These are phyloP conservation scores for Cryptococcus wingfieldii DNA, from an alignment of 1,284 basidiomycete genomes.

Conservation along the genomic window DNA sequence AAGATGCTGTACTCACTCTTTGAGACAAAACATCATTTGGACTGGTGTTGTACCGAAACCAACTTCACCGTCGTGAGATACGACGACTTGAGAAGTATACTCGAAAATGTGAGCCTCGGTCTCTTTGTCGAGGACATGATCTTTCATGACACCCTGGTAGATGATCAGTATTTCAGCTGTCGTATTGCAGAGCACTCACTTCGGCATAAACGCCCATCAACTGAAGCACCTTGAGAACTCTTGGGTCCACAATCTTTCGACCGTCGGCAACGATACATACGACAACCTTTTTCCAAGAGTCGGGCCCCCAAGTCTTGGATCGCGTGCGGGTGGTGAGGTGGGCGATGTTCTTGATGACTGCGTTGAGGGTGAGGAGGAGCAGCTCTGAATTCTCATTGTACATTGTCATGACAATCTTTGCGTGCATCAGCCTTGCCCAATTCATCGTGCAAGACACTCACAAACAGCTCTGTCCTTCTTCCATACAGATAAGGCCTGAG, in stretches of 20 bases:
- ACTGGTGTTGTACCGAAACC: constrained; percentile 76
- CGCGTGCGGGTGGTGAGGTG: constrained; percentile 73
- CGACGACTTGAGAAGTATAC: constrained; percentile 68
- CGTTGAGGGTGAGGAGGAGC: constrained; percentile 80
- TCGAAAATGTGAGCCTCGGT: constrained; percentile 93
- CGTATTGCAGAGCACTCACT: constrained; percentile 64
- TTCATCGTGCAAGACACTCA: constrained; percentile 15
- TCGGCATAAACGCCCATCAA: constrained; percentile 96
- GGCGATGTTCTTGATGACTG: constrained; percentile 85
- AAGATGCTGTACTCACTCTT: constrained; percentile 51
- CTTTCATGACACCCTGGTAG: constrained; percentile 82
- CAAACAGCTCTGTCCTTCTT: constrained; percentile 82
- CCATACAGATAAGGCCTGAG: constrained; percentile 78
- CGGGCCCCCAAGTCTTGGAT: constrained; percentile 89
- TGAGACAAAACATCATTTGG: constrained; percentile 89
- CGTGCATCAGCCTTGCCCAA: background rate
- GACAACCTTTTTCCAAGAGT: constrained; percentile 92
- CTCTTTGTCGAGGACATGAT: constrained; percentile 84
- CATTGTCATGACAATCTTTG: constrained; percentile 80
- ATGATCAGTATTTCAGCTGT: constrained; percentile 38
- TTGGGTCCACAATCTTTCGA: constrained; percentile 79
- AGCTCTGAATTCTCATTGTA: constrained; percentile 93
- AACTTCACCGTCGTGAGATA: constrained; percentile 82
- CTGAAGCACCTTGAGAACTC: constrained; percentile 43
- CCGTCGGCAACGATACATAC: constrained; percentile 91